Base-by-base conservation (phyloP, 768 basidiomycete genomes). In the Naganishia onofrii region DNA sequence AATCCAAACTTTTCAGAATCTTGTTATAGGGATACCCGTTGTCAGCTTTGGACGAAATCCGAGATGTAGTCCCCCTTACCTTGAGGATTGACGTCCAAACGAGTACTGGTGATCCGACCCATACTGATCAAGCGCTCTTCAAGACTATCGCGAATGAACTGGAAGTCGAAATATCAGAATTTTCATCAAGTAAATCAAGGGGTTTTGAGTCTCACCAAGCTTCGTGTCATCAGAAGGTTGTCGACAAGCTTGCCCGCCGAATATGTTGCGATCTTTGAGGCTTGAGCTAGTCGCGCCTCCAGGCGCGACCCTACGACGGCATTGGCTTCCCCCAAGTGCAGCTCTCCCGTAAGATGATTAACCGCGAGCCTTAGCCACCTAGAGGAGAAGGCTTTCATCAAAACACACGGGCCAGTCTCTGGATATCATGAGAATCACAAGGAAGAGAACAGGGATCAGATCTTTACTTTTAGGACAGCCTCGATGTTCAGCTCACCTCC, bases 101-200 rank as follows among this genome's bases (percentile, higher is more conserved):
- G 57, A 21, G 57, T 58, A 13, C 32, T 58, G 9, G 57, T 58
- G 34, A 23, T 38, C 7, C 19, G 31, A 34, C 57, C 57, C 57
- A 58, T 58, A n/a, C 57, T 58, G 57, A 58, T 58, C 7, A 58
- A n/a, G 57, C 57, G 57, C 34, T 58, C 57, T 36, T 58, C 57
- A n/a, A 58, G 36, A 58, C 57, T 58, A 38, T 58, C 57, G 17
- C 57, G 57, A 38, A 58, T 38, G 34, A 58, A 58, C 57, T 58
- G n/a, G 31, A 42, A 7, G 10, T 2, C 21, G 42, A 38, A 38
- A 15, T 2, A 26, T 23, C 12, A 38, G 57, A 6, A 6, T 17
- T 29, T 12, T 55, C 5, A 19, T 31, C 29, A 17, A 58, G 10
- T n/a, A 1, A 17, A 36, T 51, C 17, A 12, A 17, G 13, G 48